Base-by-base conservation (phyloP, 73 alveolate genomes). In the Diophrys appendiculata region DNA sequence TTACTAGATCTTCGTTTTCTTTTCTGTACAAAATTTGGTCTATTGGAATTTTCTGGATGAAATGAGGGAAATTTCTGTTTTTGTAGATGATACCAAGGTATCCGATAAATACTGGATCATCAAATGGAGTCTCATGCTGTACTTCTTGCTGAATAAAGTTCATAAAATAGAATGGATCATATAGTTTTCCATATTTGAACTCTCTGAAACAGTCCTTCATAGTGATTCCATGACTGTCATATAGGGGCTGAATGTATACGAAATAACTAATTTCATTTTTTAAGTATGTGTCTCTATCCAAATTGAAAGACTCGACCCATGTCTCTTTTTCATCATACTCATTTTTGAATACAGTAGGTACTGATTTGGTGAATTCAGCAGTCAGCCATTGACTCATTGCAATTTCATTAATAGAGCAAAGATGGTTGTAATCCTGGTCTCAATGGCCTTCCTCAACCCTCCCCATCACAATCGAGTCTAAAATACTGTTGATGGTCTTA, bases 391-490 rank as follows among this genome's bases (percentile, higher is more conserved):
- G 78, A n/a, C 34, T 29, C 68, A 70, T 31, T 2, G 78, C 64
- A 1, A 70, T 29, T 33, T 70, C 78, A 5, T 70, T 31, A 22
- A 70, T 33, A n/a, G 78, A 70, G 30, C 78, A 70, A 24, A 29
- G 34, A 3, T 33, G 23, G 67, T 70, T 30, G 23, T 70, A 29
- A 34, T 70, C 67, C 1, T 30, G n/a, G 29, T 70, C 30, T 8
- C 78, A 70, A 29, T 33, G 31, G n/a, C 23, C 29, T 22, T 70
- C 78, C 34, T 25, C 23, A 2, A 29, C 3, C 30, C 52, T 2
- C 1, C 78, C 78, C 78, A 70, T 70, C 31, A 30, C 78, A n/a
- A 70, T 33, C n/a, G 68, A 64, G 34, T 70, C 78, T 8, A 70
- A n/a, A 22, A 70, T 31, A 30, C 68, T 31, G 26, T 34, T 29